These are phyloP conservation scores for Dactylellina cionopaga DNA, from an alignment of 2,329 filamentous ascomycete genomes.

Conservation along the genomic window DNA sequence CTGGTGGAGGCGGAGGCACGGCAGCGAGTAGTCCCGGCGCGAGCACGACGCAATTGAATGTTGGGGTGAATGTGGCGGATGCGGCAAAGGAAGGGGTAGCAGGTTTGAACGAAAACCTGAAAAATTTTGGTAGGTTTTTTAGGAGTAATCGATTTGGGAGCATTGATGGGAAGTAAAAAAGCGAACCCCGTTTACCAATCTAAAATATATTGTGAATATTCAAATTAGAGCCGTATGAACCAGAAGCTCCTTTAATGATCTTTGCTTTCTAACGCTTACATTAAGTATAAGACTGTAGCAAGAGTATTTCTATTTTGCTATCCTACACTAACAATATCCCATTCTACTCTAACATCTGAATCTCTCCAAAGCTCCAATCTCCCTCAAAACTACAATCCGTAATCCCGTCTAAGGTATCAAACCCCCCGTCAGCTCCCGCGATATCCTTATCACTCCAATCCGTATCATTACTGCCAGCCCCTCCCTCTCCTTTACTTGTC, in stretches of 20 bases:
- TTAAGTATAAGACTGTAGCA: too few species aligned
- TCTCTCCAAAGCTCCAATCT: too few species aligned
- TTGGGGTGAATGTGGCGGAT: constrained; percentile 27
- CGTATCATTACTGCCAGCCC: neutral
- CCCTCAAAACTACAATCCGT: too few species aligned
- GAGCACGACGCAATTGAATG: constrained; percentile 27
- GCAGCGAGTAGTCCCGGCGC: constrained; percentile 38
- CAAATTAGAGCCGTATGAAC: too few species aligned
- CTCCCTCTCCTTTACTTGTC: neutral
- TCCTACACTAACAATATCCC: too few species aligned
- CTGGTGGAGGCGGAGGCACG: constrained; percentile 3
- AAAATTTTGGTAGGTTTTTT: constrained; percentile 52
- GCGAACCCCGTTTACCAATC: too few species aligned
- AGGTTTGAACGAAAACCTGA: constrained; percentile 51
- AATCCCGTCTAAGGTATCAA: too few species aligned
- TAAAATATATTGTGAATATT: too few species aligned
- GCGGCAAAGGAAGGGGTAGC: constrained; percentile 43
- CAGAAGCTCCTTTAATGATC: too few species aligned
- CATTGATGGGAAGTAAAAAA: constrained; percentile 27
- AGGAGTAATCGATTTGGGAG: constrained; percentile 42
- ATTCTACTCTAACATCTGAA: too few species aligned
- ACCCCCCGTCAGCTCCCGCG: neutral
- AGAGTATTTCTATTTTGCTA: too few species aligned
- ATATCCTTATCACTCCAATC: constrained; percentile 21
- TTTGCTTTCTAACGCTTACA: too few species aligned